Percentiles rank a stretch among this genome's conserved stretches.
Evolutionary conservation across 108 stramenopile genomes (phyloP).

Genomic region (Conticribra weissflogii): DNA sequence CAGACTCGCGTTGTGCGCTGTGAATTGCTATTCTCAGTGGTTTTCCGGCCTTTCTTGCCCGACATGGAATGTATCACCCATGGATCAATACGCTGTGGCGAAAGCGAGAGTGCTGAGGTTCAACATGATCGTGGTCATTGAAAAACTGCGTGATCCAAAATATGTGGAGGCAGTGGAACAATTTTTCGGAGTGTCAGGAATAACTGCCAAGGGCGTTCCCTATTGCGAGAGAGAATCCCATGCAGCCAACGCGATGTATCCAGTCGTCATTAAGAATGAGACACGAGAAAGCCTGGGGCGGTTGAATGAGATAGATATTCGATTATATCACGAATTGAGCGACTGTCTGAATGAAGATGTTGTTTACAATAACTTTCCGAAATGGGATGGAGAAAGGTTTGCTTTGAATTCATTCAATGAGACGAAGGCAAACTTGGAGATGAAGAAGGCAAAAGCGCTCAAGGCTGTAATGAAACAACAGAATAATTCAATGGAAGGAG

Average conservation of each 20-base stretch:
- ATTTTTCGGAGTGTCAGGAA: constrained; percentile 38
- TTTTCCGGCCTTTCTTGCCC: constrained; percentile 33
- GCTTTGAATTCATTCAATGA: no score
- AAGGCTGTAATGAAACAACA: no score
- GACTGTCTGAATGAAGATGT: constrained; percentile 25
- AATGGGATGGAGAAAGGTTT: no score
- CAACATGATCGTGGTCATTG: constrained; percentile 33
- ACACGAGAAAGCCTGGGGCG: constrained; percentile 12
- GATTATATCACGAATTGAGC: constrained; percentile 23
- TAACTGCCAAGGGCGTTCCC: constrained; percentile 4
- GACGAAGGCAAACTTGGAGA: no score
- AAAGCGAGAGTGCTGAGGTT: constrained; percentile 18
- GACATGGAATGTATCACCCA: not conserved
- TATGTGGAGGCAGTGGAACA: constrained; percentile 29
- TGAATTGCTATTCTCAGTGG: constrained; percentile 39
- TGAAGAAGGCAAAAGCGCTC: no score
- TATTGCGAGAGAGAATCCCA: constrained; percentile 31
- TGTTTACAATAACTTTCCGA: constrained; percentile 16
- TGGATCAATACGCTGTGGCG: constrained; percentile 22
- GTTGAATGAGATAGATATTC: constrained; percentile 34
- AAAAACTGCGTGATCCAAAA: constrained; percentile 22
- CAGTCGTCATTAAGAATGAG: constrained; percentile 24
- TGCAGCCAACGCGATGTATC: constrained; percentile 18
- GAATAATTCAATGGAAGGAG: no score
- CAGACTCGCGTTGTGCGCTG: constrained; percentile 17